A percentile compares a stretch with the other conserved stretches of the same genome.
These are phyloP conservation scores for Gyrodon lividus DNA, from an alignment of 768 basidiomycete genomes.

Conservation along the genomic window DNA sequence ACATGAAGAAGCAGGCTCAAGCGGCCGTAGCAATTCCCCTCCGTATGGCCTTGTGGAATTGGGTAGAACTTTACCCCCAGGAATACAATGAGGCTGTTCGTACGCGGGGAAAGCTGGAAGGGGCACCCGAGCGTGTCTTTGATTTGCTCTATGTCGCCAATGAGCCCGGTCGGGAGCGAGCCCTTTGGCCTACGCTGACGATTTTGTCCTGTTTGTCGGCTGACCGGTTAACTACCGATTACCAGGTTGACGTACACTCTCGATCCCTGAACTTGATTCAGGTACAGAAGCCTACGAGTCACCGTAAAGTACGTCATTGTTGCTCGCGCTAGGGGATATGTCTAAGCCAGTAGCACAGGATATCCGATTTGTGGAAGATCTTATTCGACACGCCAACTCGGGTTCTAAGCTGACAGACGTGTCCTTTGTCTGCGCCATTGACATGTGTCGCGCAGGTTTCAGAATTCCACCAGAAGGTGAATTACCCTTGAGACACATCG, in stretches of 20 bases:
- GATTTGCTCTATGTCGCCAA: slow-evolving; percentile 65
- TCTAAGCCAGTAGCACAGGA: slow-evolving; percentile 32
- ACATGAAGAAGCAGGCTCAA: slow-evolving; percentile 75
- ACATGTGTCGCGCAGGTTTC: slow-evolving; percentile 72
- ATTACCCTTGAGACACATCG: slow-evolving; percentile 60
- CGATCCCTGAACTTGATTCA: slow-evolving; percentile 31
- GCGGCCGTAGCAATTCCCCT: slow-evolving; percentile 69
- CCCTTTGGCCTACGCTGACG: slow-evolving; percentile 79
- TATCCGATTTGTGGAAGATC: slow-evolving; percentile 58
- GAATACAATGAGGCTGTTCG: slow-evolving; percentile 77
- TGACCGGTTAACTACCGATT: slow-evolving; percentile 65
- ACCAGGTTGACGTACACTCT: slow-evolving; percentile 40
- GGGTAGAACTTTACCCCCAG: slow-evolving; percentile 75
- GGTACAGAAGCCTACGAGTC: slow-evolving; percentile 29
- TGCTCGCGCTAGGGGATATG: background rate
- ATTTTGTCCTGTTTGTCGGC: slow-evolving; percentile 72
- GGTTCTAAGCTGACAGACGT: slow-evolving; percentile 62
- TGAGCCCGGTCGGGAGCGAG: slow-evolving; percentile 44
- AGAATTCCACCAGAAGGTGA: slow-evolving; percentile 55
- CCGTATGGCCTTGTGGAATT: slow-evolving; percentile 84
- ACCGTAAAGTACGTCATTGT: slow-evolving; percentile 28
- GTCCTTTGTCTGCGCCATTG: slow-evolving; percentile 69
- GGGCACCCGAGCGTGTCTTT: slow-evolving; percentile 82
- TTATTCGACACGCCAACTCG: slow-evolving; percentile 56
- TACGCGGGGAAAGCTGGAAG: slow-evolving; percentile 65